Conservation (phyloP, 1,284 basidiomycete genomes). For the Wolfiporia cocos region DNA sequence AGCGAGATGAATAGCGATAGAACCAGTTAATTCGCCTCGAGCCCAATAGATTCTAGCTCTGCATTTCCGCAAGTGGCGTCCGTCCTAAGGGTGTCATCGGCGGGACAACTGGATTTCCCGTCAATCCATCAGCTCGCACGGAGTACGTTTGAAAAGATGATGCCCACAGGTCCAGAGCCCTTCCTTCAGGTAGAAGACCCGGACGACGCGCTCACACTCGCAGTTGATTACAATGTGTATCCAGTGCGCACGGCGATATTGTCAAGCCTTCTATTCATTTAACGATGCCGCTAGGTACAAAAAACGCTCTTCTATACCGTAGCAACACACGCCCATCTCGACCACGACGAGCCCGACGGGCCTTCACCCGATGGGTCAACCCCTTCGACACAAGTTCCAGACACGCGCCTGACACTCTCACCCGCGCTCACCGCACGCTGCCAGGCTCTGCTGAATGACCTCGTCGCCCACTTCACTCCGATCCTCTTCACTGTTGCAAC, state of each 20-base stretch:
- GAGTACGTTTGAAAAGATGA: constrained; percentile 34
- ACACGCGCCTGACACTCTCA: constrained; percentile 16
- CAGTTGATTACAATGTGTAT: constrained; percentile 35
- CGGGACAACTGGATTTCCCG: constrained; percentile 49
- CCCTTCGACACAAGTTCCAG: neutral
- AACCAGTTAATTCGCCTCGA: constrained; percentile 21
- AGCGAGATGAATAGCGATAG: neutral
- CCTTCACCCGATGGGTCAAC: neutral
- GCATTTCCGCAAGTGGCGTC: constrained; percentile 41
- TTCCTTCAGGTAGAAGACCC: constrained; percentile 27
- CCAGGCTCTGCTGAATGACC: constrained; percentile 23
- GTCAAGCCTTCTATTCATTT: neutral
- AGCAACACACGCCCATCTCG: constrained; percentile 48
- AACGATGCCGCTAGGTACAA: constrained; percentile 37
- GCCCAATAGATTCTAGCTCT: constrained; percentile 36
- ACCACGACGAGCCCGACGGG: constrained; percentile 25
- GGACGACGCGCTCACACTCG: constrained; percentile 45
- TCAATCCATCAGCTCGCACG: constrained; percentile 38
- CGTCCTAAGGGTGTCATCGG: constrained; percentile 48
- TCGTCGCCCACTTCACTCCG: constrained; percentile 65
- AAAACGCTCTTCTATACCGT: constrained; percentile 58
- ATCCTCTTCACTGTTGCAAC: constrained; percentile 64
- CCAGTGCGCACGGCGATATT: constrained; percentile 31
- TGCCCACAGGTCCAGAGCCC: constrained; percentile 28
- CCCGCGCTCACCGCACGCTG: constrained; percentile 20